These are phyloP conservation scores for Microstegium vimineum DNA, from an alignment of 176 grass and related monocot species.

Conservation along the genomic window DNA sequence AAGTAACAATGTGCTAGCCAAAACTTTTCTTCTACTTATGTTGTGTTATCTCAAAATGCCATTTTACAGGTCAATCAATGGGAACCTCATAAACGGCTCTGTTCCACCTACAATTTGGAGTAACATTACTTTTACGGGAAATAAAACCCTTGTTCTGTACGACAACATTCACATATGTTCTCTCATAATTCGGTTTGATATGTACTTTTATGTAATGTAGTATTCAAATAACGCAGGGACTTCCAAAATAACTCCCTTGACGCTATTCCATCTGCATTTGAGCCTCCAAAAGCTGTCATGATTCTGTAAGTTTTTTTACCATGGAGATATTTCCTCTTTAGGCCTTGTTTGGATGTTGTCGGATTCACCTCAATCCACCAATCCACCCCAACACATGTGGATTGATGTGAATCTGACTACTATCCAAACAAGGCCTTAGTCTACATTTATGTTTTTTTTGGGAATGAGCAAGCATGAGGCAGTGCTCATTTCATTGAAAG, in stretches of 20 bases:
- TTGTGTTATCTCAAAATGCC: conserved; percentile 10
- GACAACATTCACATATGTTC: conserved; percentile 25
- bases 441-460: neutral
- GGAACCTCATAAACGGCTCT: conserved; percentile 41
- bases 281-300: conserved; percentile 52
- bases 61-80: conserved; percentile 60
- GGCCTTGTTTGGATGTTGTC: too few relatives aligned
- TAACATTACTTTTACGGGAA: conserved; percentile 49
- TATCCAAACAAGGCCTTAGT: too few relatives aligned
- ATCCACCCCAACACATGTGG: too few relatives aligned
- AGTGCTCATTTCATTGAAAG: neutral
- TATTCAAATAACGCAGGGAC: conserved; percentile 56
- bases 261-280: conserved; percentile 46
- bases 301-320: conserved; percentile 63
- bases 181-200: conserved; percentile 15
- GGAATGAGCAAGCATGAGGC: neutral
- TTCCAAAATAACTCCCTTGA: conserved; percentile 82
- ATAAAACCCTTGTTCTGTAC: conserved; percentile 78
- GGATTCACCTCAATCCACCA: too few relatives aligned
- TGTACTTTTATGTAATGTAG: conserved; percentile 26
- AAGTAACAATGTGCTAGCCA: conserved; percentile 3
- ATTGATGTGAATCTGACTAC: too few relatives aligned
- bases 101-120: conserved; percentile 75
- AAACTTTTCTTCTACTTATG: conserved; percentile 16
- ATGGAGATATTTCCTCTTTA: conserved; percentile 9